phyloP scores from a whole-genome alignment of 441 rosid species.

The Omphalea diandra region DNA sequence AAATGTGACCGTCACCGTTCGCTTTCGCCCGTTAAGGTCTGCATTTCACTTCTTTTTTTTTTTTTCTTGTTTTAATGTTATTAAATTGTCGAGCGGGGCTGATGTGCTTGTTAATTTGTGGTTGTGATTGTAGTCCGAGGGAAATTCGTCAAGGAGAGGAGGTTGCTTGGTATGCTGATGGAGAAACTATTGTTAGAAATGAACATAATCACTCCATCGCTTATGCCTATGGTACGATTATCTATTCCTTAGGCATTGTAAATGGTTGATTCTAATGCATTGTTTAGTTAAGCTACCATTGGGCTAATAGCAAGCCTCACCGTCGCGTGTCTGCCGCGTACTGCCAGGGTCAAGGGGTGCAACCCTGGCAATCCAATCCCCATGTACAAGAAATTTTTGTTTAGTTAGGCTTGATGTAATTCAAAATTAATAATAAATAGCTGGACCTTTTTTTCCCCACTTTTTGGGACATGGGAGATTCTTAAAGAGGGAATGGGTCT shows the following conservation, averaged over 20 bases:
- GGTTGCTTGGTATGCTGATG: constrained; percentile 99
- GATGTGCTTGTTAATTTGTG: constrained; percentile 24
- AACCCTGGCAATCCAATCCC: no score
- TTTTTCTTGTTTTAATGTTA: background rate
- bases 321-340: no score
- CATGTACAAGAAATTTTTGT: no score
- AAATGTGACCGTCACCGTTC: constrained; percentile 93
- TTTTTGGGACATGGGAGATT: no score
- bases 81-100: background rate
- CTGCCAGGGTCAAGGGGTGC: no score
- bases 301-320: no score
- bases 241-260: no score
- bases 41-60: constrained; percentile 4
- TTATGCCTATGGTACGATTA: constrained; percentile 97
- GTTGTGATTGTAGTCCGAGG: constrained; percentile 65
- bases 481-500: no score
- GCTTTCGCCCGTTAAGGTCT: constrained; percentile 97
- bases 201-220: constrained; percentile 87
- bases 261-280: no score
- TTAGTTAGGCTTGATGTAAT: constrained; percentile 8
- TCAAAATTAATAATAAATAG: background rate
- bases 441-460: no score
- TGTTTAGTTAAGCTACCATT: no score
- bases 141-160: constrained; percentile 99
- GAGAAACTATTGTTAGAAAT: constrained; percentile 86